A percentile compares a stretch with the other conserved stretches of the same genome.
These are phyloP conservation scores for Erysimum cheiri DNA, from an alignment of 441 rosid species.

Conservation along the genomic window DNA sequence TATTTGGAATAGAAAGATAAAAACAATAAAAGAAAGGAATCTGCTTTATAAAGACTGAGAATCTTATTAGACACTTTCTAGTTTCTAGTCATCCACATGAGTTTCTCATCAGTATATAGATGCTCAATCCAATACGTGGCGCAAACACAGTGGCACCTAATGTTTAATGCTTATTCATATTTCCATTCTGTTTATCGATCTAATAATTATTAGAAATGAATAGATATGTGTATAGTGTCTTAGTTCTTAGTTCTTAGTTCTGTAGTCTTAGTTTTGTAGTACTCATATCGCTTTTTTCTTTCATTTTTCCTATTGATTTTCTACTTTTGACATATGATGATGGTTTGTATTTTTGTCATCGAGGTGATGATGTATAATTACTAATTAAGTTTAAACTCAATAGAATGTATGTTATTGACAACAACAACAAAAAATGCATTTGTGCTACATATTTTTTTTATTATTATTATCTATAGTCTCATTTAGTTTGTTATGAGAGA, in stretches of 20 bases:
- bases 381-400: no score
- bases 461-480: no score
- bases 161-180: neutral
- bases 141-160: constrained; percentile 6
- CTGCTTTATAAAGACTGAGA: constrained; percentile 35
- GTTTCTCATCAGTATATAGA: constrained; percentile 26
- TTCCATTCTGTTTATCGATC: neutral
- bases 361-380: no score
- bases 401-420: no score
- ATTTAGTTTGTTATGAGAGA: no score
- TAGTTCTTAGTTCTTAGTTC: neutral
- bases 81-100: constrained; percentile 35
- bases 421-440: no score
- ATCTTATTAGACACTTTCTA: constrained; percentile 36
- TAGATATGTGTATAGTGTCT: constrained; percentile 4
- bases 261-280: no score
- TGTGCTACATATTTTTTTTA: no score
- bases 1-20: constrained; percentile 17
- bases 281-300: no score
- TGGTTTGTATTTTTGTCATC: no score
- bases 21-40: constrained; percentile 25
- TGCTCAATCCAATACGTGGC: constrained; percentile 38
- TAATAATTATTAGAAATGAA: neutral
- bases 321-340: no score
- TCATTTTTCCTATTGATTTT: no score